These are phyloP conservation scores for Panicum virgatum DNA, from an alignment of 202 grass and related monocot species.

Conservation along the genomic window DNA sequence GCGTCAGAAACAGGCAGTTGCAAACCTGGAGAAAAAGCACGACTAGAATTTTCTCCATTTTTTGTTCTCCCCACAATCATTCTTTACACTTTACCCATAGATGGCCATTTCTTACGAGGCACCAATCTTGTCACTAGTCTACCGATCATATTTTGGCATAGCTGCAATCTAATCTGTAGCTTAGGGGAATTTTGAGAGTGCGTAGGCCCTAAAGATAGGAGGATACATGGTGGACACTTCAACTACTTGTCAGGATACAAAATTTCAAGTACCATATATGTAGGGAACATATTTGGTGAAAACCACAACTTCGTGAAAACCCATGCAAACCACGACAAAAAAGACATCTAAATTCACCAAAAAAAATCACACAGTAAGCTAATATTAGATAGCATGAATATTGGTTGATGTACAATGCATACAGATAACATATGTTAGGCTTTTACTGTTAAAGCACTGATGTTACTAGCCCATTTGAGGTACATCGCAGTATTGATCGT, in stretches of 20 bases:
- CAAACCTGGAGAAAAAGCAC: conserved; percentile 69
- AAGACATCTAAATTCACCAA: too few species aligned
- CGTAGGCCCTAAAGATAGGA: conserved; percentile 29
- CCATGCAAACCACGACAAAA: too few species aligned
- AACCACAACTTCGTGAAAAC: too few species aligned
- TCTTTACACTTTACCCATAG: conserved; percentile 20
- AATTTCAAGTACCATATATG: conserved; percentile 20
- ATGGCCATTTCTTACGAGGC: conserved; percentile 26
- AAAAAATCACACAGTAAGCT: too few species aligned
- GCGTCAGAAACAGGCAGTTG: conserved; percentile 72
- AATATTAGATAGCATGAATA: conserved; percentile 11
- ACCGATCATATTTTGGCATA: conserved; percentile 40
- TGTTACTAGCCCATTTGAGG: not conserved
- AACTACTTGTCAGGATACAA: conserved; percentile 2
- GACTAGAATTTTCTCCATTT: conserved; percentile 41
- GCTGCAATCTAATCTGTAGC: conserved; percentile 49
- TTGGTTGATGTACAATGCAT: conserved; percentile 4
- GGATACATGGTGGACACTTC: conserved; percentile 1
- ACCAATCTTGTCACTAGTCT: conserved; percentile 28
- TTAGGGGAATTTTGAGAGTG: conserved; percentile 53
- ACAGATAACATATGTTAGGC: not conserved
- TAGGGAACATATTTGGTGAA: too few species aligned
- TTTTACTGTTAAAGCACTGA: not conserved
- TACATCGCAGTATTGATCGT: not conserved
- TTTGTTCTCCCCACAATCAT: conserved; percentile 3